Evolutionary conservation across 2,329 filamentous ascomycete species (phyloP), one percentile per base, ranked within the genome.

Genomic region (Fusarium drepaniforme): DNA sequence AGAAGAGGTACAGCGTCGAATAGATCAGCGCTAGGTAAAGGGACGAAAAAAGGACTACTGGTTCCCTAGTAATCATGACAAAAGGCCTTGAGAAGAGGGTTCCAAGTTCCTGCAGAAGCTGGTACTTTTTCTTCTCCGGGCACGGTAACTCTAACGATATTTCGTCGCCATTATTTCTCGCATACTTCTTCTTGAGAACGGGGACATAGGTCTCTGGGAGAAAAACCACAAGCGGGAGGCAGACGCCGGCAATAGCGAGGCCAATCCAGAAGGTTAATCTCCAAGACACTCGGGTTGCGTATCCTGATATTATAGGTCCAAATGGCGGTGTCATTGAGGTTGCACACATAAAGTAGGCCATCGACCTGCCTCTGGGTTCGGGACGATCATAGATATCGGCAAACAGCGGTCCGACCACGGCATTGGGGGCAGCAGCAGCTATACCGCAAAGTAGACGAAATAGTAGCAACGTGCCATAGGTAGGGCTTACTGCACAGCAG

Each of bases 251-350:
- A 11, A 80, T 56, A 0, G 75, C 77, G 12, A 78, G 56, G 1
- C 69, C 77, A 5, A 71, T 64, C 80, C 85, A 85, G 42, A 87
- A 88, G 0, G 83, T 80, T 84, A 85, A 87, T 28, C 85, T 80
- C 86, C 86, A 88, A 1, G 80, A 82, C n/a, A 83, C 73, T 2
- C 75, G 68, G 0, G 83, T 78, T 8, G 82, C 78, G 56, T 83
- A 87, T 0, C 86, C 86, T 0, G 85, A 86, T 25, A 87, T 84
- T 0, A 84, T 83, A 0, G 86, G 86, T 0, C 83, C 84, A 11
- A 86, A 67, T 0, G 84, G 77, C 0, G 86, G 86, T 1, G 84
- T 85, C 25, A 83, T 81, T 5, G 82, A 83, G 5, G 83, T 83
- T 2, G 81, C 81, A 69, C 82, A 58, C 77, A 66, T 82, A 77